phyloP scores from a whole-genome alignment of 1,284 basidiomycete species.

The Tilletia indica region DNA sequence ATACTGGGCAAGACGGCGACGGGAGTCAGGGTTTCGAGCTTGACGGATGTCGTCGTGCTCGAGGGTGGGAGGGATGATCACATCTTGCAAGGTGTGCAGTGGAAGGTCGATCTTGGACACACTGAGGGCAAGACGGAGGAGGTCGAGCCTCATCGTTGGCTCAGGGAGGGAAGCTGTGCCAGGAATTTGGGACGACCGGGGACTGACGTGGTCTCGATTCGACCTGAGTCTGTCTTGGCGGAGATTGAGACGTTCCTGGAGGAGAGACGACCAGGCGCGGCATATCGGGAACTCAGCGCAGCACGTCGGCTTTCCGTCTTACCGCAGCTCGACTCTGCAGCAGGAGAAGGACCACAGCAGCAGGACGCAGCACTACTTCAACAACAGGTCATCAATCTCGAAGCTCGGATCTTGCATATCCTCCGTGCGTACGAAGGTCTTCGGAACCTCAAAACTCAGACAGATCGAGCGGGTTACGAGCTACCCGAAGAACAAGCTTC shows the following conservation, averaged over 20 bases:
- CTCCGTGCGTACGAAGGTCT: constrained; percentile 27
- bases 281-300: constrained; percentile 33
- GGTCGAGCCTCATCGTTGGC: neutral
- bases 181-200: neutral
- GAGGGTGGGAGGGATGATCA: constrained; percentile 17
- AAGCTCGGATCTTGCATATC: constrained; percentile 29
- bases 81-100: constrained; percentile 22
- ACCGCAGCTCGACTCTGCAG: neutral
- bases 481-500: neutral
- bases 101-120: constrained; percentile 20
- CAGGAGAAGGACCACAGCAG: neutral
- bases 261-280: constrained; percentile 32
- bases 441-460: neutral
- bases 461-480: too few relatives aligned
- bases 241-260: constrained; percentile 25
- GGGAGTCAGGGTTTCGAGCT: constrained; percentile 50
- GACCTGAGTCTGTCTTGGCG: constrained; percentile 22
- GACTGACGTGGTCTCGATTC: too few relatives aligned
- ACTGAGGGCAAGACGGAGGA: too few relatives aligned
- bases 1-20: constrained; percentile 37
- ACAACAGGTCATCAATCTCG: constrained; percentile 30
- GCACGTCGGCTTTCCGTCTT: constrained; percentile 27
- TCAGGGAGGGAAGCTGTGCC: constrained; percentile 6
- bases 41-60: constrained; percentile 48
- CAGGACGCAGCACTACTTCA: constrained; percentile 19